These are phyloP conservation scores for Boehmeria nivea DNA, from an alignment of 306 rosid species.

Conservation along the genomic window DNA sequence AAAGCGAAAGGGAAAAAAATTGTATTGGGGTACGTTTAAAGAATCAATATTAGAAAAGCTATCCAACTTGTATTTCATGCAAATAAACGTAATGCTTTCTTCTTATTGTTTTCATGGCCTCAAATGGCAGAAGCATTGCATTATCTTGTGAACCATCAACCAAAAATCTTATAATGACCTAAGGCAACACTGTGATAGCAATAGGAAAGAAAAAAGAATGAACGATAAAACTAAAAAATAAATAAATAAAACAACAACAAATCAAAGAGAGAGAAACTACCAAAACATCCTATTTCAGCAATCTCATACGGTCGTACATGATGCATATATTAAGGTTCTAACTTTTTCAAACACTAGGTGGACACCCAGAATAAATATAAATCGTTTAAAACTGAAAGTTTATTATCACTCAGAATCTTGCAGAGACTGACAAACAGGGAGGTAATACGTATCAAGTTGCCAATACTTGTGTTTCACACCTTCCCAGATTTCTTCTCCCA, in stretches of 20 bases:
- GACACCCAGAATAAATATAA: background rate
- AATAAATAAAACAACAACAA: background rate
- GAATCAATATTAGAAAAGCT: too few relatives aligned
- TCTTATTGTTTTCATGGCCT: slow-evolving; percentile 1
- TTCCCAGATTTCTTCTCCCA: slow-evolving; percentile 82
- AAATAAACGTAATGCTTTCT: background rate
- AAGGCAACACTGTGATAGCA: background rate
- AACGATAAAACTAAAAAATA: too few relatives aligned
- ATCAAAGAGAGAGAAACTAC: background rate
- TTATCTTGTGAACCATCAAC: background rate
- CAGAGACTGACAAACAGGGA: slow-evolving; percentile 75
- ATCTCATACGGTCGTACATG: background rate
- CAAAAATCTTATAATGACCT: background rate
- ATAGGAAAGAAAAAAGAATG: too few relatives aligned
- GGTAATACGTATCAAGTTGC: slow-evolving; percentile 93
- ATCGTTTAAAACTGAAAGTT: background rate
- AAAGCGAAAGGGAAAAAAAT: slow-evolving; percentile 18
- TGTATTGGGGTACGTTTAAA: too few relatives aligned
- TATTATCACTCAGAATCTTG: slow-evolving; percentile 45
- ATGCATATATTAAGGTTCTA: slow-evolving; percentile 9
- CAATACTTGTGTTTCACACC: slow-evolving; percentile 94
- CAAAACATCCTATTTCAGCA: slow-evolving; percentile 11
- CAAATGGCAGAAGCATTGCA: too few relatives aligned
- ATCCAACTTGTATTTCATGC: slow-evolving; percentile 12
- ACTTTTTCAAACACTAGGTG: background rate